A percentile compares a stretch with the other conserved stretches of the same genome.
Conservation (phyloP, 1,139 yeast species). For the Geotrichum australiense region DNA sequence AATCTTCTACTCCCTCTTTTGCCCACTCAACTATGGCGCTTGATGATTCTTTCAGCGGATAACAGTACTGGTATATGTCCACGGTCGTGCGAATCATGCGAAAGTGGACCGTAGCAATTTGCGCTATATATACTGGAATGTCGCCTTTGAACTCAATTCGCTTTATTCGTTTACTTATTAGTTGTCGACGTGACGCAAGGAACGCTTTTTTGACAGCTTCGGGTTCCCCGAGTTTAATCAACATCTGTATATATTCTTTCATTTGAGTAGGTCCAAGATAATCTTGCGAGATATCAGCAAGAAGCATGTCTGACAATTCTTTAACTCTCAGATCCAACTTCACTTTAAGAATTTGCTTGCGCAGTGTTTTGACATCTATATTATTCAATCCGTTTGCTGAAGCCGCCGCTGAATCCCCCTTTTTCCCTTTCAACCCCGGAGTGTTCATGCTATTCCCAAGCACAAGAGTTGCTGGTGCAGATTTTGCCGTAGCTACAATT, state of each 20-base stretch:
- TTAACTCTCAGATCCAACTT: slow-evolving; percentile 30
- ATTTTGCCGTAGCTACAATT: slow-evolving; percentile 17
- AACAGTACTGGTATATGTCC: slow-evolving; percentile 41
- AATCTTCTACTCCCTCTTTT: slow-evolving; percentile 54
- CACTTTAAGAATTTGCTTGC: slow-evolving; percentile 21
- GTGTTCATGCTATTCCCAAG: slow-evolving; percentile 12
- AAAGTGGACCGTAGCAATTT: slow-evolving; percentile 54
- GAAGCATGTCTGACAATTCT: slow-evolving; percentile 27
- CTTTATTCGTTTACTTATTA: slow-evolving; percentile 41
- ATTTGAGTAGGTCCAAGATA: slow-evolving; percentile 30
- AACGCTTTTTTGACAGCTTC: slow-evolving; percentile 45
- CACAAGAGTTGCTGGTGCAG: slow-evolving; percentile 17
- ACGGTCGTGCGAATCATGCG: slow-evolving; percentile 47
- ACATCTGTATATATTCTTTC: slow-evolving; percentile 34
- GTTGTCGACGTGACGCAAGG: slow-evolving; percentile 41
- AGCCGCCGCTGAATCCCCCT: slow-evolving; percentile 5
- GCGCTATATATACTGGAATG: slow-evolving; percentile 48
- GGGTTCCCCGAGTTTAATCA: slow-evolving; percentile 39
- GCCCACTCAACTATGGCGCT: slow-evolving; percentile 62
- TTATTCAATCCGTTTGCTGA: slow-evolving; percentile 4
- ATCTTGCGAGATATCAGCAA: slow-evolving; percentile 33
- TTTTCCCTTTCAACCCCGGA: background rate
- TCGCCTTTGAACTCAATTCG: slow-evolving; percentile 51
- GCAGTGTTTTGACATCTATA: slow-evolving; percentile 15
- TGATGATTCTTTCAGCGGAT: slow-evolving; percentile 30